These are phyloP conservation scores for Tilletia horrida DNA, from an alignment of 1,284 basidiomycete genomes.

Conservation along the genomic window DNA sequence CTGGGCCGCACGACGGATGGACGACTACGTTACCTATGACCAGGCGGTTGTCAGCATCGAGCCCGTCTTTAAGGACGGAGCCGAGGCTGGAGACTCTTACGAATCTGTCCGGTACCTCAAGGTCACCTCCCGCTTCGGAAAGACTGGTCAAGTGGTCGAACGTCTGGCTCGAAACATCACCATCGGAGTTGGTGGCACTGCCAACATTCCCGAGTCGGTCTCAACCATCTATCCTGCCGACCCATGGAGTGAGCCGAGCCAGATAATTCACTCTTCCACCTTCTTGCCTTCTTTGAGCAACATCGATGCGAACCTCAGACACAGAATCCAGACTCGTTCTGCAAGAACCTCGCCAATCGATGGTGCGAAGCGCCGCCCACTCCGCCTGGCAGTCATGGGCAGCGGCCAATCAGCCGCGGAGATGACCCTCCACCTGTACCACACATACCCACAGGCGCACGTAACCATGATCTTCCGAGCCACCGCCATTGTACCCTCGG, in stretches of 20 bases:
- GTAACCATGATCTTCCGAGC: constrained; percentile 51
- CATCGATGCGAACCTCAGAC: constrained; percentile 37
- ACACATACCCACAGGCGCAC: constrained; percentile 45
- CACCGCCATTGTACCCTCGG: constrained; percentile 48
- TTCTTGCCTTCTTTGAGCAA: constrained; percentile 42
- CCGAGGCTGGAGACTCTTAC: constrained; percentile 12
- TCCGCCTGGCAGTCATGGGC: constrained; percentile 50
- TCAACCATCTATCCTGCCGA: constrained; percentile 27
- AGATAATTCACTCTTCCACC: constrained; percentile 46
- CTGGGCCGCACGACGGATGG: constrained; percentile 50
- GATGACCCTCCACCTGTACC: constrained; percentile 48
- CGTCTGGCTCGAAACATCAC: constrained; percentile 43
- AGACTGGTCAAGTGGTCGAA: constrained; percentile 24
- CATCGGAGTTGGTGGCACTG: constrained; percentile 46
- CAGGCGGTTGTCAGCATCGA: constrained; percentile 45
- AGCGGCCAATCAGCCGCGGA: constrained; percentile 51
- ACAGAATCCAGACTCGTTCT: constrained; percentile 13
- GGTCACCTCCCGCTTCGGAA: constrained; percentile 28
- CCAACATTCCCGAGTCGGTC: constrained; percentile 40
- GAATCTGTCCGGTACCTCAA: constrained; percentile 32
- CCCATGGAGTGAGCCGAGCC: constrained; percentile 21
- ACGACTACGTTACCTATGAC: constrained; percentile 40
- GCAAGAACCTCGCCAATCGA: too few species aligned
- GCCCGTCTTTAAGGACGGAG: constrained; percentile 31
- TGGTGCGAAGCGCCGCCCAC: neutral